Base-by-base conservation (phyloP, 495 filamentous ascomycete species). In the Penicillium angulare region DNA sequence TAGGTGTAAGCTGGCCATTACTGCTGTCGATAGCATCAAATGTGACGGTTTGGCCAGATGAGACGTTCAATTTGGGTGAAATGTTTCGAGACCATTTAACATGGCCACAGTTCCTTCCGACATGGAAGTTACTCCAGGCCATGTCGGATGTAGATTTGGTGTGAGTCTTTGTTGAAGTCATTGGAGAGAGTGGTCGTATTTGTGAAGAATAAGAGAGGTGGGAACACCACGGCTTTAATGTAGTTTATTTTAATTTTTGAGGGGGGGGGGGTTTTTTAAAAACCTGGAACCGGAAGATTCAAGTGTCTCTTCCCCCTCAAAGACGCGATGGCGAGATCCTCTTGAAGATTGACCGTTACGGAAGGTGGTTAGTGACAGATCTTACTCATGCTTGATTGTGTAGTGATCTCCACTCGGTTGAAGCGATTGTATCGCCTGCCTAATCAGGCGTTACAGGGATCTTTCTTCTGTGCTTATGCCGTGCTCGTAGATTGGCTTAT, bases 1-100 rank as follows among this genome's bases (percentile, higher is more conserved):
- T 47, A 1, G 62, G 50, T 9, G 61, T 57, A 39, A 80, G 69
- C 56, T 80, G 77, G 43, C 74, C 75, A 50, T 76, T 72, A 59
- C 77, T 77, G 47, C 77, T 77, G 53, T 79, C 76, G 31, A 73
- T 67, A 15, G 74, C 64, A 55, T 79, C 76, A 52, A 80, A 77
- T 13, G 70, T 63, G 41, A 79, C 61, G 3, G 64, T 67, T 33
- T 66, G 52, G 6, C 75, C 74, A 5, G 77, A 77, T 0, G 67
- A 53, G 41, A 80, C 67, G n/a, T 71, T 74, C 39, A 74, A 52
- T 9, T 71, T 70, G 9, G 77, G 76, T 10, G 60, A 43, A 31
- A 75, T 63, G n/a, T 73, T 63, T 43, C 70, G 69, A 34, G 73
- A 71, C 77, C 77, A 80, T 56, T 70, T 74, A 7, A 72, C 66